A percentile compares a stretch with the other conserved stretches of the same genome.
Evolutionary conservation across 345 rosid species (phyloP).

Genomic region (Iberis pinnata): DNA sequence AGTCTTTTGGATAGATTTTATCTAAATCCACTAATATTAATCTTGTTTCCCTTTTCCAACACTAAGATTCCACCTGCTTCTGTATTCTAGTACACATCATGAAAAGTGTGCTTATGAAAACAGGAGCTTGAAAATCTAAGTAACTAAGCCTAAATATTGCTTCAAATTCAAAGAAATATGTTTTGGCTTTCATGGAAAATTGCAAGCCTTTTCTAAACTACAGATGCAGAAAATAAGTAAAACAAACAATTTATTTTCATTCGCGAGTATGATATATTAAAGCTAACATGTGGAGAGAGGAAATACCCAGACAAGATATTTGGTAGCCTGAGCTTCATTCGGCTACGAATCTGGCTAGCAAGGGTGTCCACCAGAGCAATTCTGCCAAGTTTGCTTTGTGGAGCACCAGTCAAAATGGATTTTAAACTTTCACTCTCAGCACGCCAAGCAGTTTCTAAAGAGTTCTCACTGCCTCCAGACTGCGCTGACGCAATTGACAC

Average conservation of each 20-base stretch:
- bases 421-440: slow-evolving; percentile 91
- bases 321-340: slow-evolving; percentile 93
- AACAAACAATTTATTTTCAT: too few species aligned
- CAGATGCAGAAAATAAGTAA: not conserved
- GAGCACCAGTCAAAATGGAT: slow-evolving; percentile 74
- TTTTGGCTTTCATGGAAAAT: too few species aligned
- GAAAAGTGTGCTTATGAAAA: slow-evolving; percentile 4
- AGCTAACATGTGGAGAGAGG: slow-evolving; percentile 18
- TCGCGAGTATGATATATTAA: too few species aligned
- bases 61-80: not conserved
- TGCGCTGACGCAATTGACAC: slow-evolving; percentile 84
- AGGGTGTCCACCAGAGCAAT: slow-evolving; percentile 83
- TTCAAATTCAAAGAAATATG: not conserved
- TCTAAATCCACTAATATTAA: not conserved
- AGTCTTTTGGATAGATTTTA: too few species aligned
- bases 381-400: slow-evolving; percentile 90
- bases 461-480: slow-evolving; percentile 70
- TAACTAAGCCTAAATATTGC: slow-evolving; percentile 18
- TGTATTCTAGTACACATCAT: not conserved
- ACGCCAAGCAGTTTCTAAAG: slow-evolving; percentile 99
- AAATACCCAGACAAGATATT: slow-evolving; percentile 85
- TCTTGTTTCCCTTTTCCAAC: not conserved
- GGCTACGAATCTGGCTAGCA: slow-evolving; percentile 82
- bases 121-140: slow-evolving; percentile 10
- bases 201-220: slow-evolving; percentile 5